Conservation (phyloP, 768 basidiomycete species). For the Coprinopsis strossmayeri region DNA sequence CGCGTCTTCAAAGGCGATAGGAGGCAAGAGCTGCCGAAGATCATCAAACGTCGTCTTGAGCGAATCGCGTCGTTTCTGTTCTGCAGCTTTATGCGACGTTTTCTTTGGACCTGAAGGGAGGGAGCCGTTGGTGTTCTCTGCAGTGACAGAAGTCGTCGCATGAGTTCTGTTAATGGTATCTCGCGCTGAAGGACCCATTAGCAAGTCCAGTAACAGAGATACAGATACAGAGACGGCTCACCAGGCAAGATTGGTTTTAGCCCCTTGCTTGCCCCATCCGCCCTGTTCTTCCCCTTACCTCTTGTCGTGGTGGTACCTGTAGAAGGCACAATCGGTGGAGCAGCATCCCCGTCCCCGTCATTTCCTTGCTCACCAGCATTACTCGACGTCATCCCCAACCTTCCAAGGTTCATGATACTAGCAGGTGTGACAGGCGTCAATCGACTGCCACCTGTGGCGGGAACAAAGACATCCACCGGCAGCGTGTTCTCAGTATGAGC, state of each 20-base stretch:
- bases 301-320: conserved; percentile 1
- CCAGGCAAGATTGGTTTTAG: conserved; percentile 74
- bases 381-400: conserved; percentile 34
- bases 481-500: conserved; percentile 16
- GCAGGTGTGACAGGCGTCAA: conserved; percentile 83
- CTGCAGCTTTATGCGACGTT: conserved; percentile 91
- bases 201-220: neutral
- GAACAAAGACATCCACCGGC: neutral
- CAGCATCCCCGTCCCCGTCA: neutral
- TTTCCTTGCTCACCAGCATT: conserved; percentile 14
- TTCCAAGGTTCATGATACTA: conserved; percentile 85
- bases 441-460: conserved; percentile 5
- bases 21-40: conserved; percentile 75
- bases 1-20: conserved; percentile 78
- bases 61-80: conserved; percentile 95
- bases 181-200: no score
- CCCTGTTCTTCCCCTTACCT: conserved; percentile 13
- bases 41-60: conserved; percentile 93
- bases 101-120: conserved; percentile 35
- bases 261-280: conserved; percentile 25
- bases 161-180: no score
- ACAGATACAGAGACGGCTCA: conserved; percentile 16
- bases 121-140: neutral
- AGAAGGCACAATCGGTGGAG: conserved; percentile 15
- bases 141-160: no score